Conservation (phyloP, 164 flowering plant species). For the Brasenia schreberi region DNA sequence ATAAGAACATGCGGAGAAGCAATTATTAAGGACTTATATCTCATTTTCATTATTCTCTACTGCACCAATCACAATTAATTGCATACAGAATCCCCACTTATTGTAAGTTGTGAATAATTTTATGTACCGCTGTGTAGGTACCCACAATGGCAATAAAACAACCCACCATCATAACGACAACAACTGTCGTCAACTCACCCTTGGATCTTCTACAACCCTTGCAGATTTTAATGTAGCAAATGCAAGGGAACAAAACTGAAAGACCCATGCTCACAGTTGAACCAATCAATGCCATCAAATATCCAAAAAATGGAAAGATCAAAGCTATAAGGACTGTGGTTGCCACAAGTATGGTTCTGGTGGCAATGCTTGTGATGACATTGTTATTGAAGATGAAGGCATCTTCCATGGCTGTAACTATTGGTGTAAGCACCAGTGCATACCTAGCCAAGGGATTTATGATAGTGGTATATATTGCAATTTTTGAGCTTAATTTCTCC, state of each 20-base stretch:
- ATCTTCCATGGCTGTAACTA: not conserved
- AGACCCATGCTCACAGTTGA: not conserved
- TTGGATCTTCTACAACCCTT: not conserved
- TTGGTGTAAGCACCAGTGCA: conserved; percentile 6
- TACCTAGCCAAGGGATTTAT: conserved; percentile 32
- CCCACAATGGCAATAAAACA: not conserved
- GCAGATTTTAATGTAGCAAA: conserved; percentile 1
- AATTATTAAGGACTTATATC: no score
- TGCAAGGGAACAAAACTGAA: conserved; percentile 1
- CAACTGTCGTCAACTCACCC: not conserved
- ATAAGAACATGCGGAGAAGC: no score
- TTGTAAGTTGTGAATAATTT: not conserved
- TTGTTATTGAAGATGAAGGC: not conserved
- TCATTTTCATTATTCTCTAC: conserved; percentile 1
- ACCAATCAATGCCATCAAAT: conserved; percentile 2
- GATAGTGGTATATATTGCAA: conserved; percentile 30
- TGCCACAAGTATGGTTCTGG: conserved; percentile 1
- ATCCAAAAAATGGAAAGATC: conserved; percentile 1
- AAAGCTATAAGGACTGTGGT: not conserved
- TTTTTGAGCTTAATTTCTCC: conserved; percentile 13
- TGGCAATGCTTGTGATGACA: not conserved
- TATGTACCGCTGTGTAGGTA: not conserved
- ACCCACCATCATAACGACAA: not conserved
- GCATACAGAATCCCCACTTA: not conserved
- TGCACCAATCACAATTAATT: no score